phyloP scores from a whole-genome alignment of 2,329 filamentous ascomycete genomes.

The Ophiobolus disseminans region DNA sequence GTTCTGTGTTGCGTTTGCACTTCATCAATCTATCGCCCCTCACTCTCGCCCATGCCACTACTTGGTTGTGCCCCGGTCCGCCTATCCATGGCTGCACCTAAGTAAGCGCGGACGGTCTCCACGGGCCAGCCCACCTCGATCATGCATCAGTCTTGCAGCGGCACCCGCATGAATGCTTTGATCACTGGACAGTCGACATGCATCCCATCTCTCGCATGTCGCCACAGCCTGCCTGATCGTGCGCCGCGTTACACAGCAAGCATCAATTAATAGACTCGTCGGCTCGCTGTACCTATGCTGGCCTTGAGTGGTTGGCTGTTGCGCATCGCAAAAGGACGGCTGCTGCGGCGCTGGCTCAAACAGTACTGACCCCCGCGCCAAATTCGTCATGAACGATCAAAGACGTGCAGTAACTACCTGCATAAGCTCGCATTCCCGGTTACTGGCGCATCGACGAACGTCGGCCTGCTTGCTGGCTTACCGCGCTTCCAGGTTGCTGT shows the following conservation, averaged over 20 bases:
- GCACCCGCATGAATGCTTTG: conserved; percentile 45
- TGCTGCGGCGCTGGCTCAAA: conserved; percentile 42
- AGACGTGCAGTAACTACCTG: conserved; percentile 35
- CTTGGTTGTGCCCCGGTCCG: background rate
- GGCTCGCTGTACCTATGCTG: conserved; percentile 26
- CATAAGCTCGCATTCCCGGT: conserved; percentile 33
- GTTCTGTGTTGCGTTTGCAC: conserved; percentile 18
- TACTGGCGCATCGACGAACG: conserved; percentile 25
- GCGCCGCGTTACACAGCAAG: conserved; percentile 43
- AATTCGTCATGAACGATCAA: conserved; percentile 30
- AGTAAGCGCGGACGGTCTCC: conserved; percentile 24
- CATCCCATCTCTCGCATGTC: conserved; percentile 33
- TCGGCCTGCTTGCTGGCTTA: conserved; percentile 18
- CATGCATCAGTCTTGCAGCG: conserved; percentile 47
- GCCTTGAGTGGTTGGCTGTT: conserved; percentile 25
- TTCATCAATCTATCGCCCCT: conserved; percentile 13
- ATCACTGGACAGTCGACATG: conserved; percentile 46
- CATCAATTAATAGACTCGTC: conserved; percentile 38
- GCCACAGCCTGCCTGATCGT: conserved; percentile 27
- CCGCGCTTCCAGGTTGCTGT: conserved; percentile 16
- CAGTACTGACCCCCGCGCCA: conserved; percentile 39
- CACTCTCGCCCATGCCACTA: conserved; percentile 2
- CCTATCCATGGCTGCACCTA: conserved; percentile 4
- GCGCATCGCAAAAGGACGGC: conserved; percentile 35
- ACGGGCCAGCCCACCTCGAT: conserved; percentile 31